Evolutionary conservation across 2,329 filamentous ascomycete species (phyloP), one percentile per base, ranked within the genome.

Genomic region (Paracamarosporium sp.): DNA sequence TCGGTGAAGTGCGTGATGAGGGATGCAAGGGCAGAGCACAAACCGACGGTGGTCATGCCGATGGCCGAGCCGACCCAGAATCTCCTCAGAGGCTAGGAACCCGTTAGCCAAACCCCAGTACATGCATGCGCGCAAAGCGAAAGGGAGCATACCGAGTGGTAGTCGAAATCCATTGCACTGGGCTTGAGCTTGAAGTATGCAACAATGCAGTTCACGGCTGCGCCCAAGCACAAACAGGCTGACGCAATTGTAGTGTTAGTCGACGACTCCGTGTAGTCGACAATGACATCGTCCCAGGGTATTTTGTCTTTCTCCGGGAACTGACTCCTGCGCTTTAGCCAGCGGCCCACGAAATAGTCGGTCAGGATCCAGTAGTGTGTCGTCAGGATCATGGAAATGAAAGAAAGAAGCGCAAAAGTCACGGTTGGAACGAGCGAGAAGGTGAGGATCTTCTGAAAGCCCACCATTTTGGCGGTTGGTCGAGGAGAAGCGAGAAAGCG

Each of bases 331-430:
- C 70, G 55, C n/a, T 52, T 50, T 2, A 73, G 45, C 31, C 62
- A 66, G 48, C 64, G 55, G 12, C 63, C 56, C 27, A 68, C 56
- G 7, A 74, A 54, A 63, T 67, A 72, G 50, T 74, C 71, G 28
- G 64, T 66, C 9, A 71, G 53, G 30, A 72, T 68, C 70, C 70
- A 74, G 53, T 72, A 74, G 44, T 68, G 62, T 5, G 62, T 64
- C 8, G 68, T 72, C 31, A 75, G 60, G 28, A 65, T 62, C 22
- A 72, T 66, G 9, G 70, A 70, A 15, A 70, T 51, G 12, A 72
- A 28, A 1, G 72, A 75, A 31, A 74, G 47, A 11, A 73, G 54
- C 13, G 69, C 55, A 40, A 73, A 70, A 27, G 70, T 31, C 24
- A 68, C 56, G 27, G 63, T 62, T 28, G 69, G 70, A 7, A 65